phyloP scores from a whole-genome alignment of 2,329 filamentous ascomycete species.

The Thermochaetoides dissita region DNA sequence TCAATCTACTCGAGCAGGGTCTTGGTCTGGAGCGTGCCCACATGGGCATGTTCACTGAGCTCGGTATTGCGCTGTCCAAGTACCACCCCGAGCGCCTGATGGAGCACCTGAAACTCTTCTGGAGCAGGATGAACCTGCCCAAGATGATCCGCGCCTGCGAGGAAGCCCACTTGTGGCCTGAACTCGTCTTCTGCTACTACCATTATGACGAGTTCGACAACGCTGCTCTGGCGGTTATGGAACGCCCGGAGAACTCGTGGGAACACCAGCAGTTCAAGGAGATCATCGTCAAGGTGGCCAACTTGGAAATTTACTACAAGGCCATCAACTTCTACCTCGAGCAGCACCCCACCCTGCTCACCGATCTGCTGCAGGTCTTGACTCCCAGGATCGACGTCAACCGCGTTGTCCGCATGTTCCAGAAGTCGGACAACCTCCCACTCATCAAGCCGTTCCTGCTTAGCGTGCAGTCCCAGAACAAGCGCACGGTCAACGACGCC shows the following conservation, averaged over 20 bases:
- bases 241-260: slow-evolving; percentile 93
- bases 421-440: slow-evolving; percentile 95
- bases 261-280: slow-evolving; percentile 99
- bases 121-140: slow-evolving; percentile 92
- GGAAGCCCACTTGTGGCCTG: slow-evolving; percentile 91
- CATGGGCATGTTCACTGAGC: slow-evolving; percentile 92
- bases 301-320: slow-evolving; percentile 97
- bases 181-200: slow-evolving; percentile 93
- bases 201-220: slow-evolving; percentile 99
- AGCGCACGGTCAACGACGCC: slow-evolving; percentile 92
- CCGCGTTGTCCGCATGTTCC: slow-evolving; percentile 97
- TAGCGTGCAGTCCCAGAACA: slow-evolving; percentile 93
- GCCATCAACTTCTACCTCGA: slow-evolving; percentile 94
- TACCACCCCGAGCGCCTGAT: slow-evolving; percentile 93
- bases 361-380: slow-evolving; percentile 83
- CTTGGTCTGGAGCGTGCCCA: slow-evolving; percentile 83
- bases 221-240: slow-evolving; percentile 92
- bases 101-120: slow-evolving; percentile 98
- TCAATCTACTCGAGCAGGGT: slow-evolving; percentile 83
- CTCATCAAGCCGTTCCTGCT: slow-evolving; percentile 98
- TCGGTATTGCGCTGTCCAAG: slow-evolving; percentile 83
- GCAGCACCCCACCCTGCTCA: slow-evolving; percentile 87
- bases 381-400: slow-evolving; percentile 95
- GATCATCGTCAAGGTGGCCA: slow-evolving; percentile 92
- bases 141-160: slow-evolving; percentile 92